phyloP scores from a whole-genome alignment of 2,329 filamentous ascomycete species.

The Fusarium secorum region DNA sequence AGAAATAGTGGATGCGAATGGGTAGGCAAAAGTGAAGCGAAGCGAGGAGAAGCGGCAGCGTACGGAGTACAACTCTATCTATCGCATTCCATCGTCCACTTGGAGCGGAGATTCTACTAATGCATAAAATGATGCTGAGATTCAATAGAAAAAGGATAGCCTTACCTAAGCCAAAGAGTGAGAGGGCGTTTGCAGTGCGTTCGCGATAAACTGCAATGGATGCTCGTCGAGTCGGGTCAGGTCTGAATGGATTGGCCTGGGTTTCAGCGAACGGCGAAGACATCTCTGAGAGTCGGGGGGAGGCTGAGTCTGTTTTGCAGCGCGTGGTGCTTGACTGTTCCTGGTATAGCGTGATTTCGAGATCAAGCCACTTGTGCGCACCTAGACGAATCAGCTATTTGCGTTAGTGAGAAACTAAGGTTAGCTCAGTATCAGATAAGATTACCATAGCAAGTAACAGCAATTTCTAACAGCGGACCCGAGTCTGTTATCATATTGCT shows the following conservation, averaged over 20 bases:
- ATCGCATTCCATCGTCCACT: conserved; percentile 24
- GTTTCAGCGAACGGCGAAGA: conserved; percentile 45
- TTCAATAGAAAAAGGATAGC: conserved; percentile 37
- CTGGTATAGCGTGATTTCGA: conserved; percentile 40
- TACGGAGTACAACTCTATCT: conserved; percentile 25
- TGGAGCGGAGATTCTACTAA: neutral
- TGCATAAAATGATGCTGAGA: conserved; percentile 1
- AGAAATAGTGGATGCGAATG: conserved; percentile 24
- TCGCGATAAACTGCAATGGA: conserved; percentile 42
- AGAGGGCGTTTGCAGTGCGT: conserved; percentile 35
- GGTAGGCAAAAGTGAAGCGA: conserved; percentile 29
- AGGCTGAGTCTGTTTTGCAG: conserved; percentile 33
- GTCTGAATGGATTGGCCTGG: conserved; percentile 42
- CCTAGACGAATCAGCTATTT: conserved; percentile 36
- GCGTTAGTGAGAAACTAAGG: conserved; percentile 2
- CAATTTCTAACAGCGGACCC: conserved; percentile 6
- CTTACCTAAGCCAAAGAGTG: conserved; percentile 45
- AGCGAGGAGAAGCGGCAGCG: conserved; percentile 28
- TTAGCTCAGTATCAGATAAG: neutral
- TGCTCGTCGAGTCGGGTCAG: conserved; percentile 38
- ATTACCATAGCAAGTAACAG: neutral
- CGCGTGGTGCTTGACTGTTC: conserved; percentile 40
- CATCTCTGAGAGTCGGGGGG: conserved; percentile 36
- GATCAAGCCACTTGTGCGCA: conserved; percentile 29
- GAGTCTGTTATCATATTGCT: neutral